phyloP scores from a whole-genome alignment of 1,284 basidiomycete genomes.

The Chalciporus sp. region DNA sequence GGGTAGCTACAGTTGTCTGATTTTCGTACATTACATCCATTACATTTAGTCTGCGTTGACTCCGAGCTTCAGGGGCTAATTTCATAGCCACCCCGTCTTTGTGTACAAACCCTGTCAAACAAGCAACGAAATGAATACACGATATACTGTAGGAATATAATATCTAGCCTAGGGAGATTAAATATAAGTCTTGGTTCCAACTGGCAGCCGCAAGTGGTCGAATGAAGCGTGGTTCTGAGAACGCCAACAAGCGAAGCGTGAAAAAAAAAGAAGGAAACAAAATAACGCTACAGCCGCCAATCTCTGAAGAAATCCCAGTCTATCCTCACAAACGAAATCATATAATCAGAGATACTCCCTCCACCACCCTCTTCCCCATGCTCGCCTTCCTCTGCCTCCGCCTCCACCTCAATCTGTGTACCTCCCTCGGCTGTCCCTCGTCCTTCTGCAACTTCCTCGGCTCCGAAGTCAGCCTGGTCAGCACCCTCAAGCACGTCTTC shows the following conservation, averaged over 20 bases:
- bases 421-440: constrained; percentile 20
- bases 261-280: background rate
- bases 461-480: constrained; percentile 74
- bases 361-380: constrained; percentile 52
- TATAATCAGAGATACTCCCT: constrained; percentile 83
- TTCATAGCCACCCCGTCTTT: no score
- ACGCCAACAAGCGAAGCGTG: background rate
- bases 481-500: constrained; percentile 70
- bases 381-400: constrained; percentile 32
- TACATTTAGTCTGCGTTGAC: no score
- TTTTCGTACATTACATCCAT: no score
- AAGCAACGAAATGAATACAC: no score
- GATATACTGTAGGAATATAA: constrained; percentile 21
- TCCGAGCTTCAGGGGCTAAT: no score
- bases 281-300: constrained; percentile 55
- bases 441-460: constrained; percentile 37
- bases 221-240: background rate
- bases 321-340: constrained; percentile 75
- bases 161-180: constrained; percentile 6
- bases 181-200: background rate
- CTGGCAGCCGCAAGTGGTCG: background rate
- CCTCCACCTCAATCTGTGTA: constrained; percentile 20
- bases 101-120: no score
- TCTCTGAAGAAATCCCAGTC: constrained; percentile 82
- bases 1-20: constrained; percentile 1